These are phyloP conservation scores for Pouteria campechiana DNA, from an alignment of 179 eudicot genomes.

Conservation along the genomic window DNA sequence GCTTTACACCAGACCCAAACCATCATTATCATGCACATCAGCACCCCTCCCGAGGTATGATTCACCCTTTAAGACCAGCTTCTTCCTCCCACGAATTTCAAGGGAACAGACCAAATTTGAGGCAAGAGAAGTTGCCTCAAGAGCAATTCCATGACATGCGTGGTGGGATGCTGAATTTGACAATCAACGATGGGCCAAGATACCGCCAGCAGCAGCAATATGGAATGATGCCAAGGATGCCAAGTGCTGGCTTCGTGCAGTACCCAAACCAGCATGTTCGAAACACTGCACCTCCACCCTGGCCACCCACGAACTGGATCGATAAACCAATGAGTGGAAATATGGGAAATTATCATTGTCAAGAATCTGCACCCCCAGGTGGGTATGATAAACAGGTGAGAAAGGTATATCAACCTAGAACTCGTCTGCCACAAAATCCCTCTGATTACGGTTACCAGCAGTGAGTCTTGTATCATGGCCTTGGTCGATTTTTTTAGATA, in stretches of 20 bases:
- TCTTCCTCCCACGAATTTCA: constrained; percentile 17
- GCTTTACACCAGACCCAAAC: constrained; percentile 32
- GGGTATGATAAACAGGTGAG: constrained; percentile 27
- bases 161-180: constrained; percentile 46
- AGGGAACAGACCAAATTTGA: constrained; percentile 27
- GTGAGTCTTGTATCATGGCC: too few species aligned
- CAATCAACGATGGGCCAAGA: constrained; percentile 23
- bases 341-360: constrained; percentile 11
- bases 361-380: constrained; percentile 15
- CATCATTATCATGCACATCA: constrained; percentile 13
- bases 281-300: constrained; percentile 34
- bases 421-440: constrained; percentile 10
- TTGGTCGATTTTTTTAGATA: too few species aligned
- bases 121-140: constrained; percentile 20
- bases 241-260: constrained; percentile 26
- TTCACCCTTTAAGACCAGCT: constrained; percentile 17
- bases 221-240: constrained; percentile 22
- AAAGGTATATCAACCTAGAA: constrained; percentile 44
- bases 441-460: constrained; percentile 14
- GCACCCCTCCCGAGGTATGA: constrained; percentile 14
- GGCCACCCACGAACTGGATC: constrained; percentile 63
- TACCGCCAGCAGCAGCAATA: constrained; percentile 18
- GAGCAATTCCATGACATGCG: constrained; percentile 33
- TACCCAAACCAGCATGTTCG: constrained; percentile 15
- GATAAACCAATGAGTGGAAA: constrained; percentile 22